Conservation (phyloP, 495 filamentous ascomycete genomes). For the Articulospora tetracladia region DNA sequence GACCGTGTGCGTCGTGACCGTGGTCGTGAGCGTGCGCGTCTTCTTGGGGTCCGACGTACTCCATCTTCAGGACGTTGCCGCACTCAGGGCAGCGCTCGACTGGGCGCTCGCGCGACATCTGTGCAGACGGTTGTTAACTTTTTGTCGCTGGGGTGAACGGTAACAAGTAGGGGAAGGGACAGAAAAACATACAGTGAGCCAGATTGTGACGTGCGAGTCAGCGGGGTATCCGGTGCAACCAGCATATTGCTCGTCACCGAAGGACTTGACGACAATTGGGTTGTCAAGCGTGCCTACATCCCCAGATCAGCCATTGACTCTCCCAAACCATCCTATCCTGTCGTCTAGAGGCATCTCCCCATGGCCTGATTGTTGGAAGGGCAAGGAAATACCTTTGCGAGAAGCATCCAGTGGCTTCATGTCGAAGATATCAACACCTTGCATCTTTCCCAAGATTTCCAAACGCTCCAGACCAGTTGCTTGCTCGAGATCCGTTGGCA, state of each 20-base stretch:
- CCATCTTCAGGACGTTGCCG: constrained; percentile 92
- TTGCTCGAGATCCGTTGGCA: constrained; percentile 92
- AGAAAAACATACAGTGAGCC: constrained; percentile 69
- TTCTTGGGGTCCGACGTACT: constrained; percentile 82
- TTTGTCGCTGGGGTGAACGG: not conserved
- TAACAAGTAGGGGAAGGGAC: not conserved
- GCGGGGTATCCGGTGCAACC: constrained; percentile 93
- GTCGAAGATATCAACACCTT: constrained; percentile 97
- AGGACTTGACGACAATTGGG: constrained; percentile 84
- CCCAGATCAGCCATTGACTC: constrained; percentile 2
- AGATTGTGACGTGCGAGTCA: constrained; percentile 86
- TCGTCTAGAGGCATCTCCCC: not conserved
- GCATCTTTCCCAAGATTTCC: constrained; percentile 98
- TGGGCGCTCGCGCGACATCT: constrained; percentile 88
- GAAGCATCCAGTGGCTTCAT: constrained; percentile 94
- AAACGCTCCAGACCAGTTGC: constrained; percentile 96
- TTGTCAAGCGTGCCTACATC: constrained; percentile 75
- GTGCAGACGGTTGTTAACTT: constrained; percentile 10
- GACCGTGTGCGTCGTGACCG: constrained; percentile 26
- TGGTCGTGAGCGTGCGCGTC: constrained; percentile 55
- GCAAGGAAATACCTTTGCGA: constrained; percentile 60
- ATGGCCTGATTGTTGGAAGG: constrained; percentile 8
- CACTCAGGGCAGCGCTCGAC: constrained; percentile 93
- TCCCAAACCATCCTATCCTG: not conserved
- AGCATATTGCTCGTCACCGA: constrained; percentile 92